These are phyloP conservation scores for Alternaria conjuncta DNA, from an alignment of 2,329 filamentous ascomycete species.

Conservation along the genomic window DNA sequence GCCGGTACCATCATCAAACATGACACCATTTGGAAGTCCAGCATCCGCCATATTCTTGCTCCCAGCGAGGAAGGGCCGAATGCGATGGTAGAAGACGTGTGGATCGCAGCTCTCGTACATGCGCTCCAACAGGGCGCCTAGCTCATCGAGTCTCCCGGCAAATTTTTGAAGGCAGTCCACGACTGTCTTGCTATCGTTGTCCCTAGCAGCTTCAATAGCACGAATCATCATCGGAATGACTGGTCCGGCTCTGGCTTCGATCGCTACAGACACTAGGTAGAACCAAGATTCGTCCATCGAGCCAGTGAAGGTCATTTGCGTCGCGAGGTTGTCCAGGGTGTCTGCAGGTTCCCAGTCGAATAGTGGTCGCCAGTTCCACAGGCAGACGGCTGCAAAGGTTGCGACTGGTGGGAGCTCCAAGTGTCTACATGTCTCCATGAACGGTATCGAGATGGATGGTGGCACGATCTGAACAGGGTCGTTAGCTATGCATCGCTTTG, in stretches of 20 bases:
- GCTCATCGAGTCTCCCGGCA: conserved; percentile 85
- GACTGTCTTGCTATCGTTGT: conserved; percentile 72
- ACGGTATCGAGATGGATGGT: conserved; percentile 79
- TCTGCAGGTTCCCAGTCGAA: conserved; percentile 84
- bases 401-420: conserved; percentile 91
- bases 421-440: conserved; percentile 75
- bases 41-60: conserved; percentile 98
- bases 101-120: conserved; percentile 98
- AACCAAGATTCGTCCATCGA: conserved; percentile 98
- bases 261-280: conserved; percentile 92
- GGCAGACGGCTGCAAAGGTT: conserved; percentile 86
- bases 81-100: conserved; percentile 91
- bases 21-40: conserved; percentile 82
- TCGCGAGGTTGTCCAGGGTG: conserved; percentile 84
- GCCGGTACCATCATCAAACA: conserved; percentile 82
- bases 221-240: conserved; percentile 87
- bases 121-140: conserved; percentile 77
- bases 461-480: conserved; percentile 66
- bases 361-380: conserved; percentile 97
- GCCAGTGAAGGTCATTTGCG: conserved; percentile 89
- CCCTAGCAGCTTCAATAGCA: conserved; percentile 80
- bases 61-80: conserved; percentile 93
- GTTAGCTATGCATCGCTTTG: conserved; percentile 22
- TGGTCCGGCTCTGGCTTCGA: conserved; percentile 88
- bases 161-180: conserved; percentile 79